phyloP scores from a whole-genome alignment of 768 basidiomycete genomes.

The Amanita exitialis region DNA sequence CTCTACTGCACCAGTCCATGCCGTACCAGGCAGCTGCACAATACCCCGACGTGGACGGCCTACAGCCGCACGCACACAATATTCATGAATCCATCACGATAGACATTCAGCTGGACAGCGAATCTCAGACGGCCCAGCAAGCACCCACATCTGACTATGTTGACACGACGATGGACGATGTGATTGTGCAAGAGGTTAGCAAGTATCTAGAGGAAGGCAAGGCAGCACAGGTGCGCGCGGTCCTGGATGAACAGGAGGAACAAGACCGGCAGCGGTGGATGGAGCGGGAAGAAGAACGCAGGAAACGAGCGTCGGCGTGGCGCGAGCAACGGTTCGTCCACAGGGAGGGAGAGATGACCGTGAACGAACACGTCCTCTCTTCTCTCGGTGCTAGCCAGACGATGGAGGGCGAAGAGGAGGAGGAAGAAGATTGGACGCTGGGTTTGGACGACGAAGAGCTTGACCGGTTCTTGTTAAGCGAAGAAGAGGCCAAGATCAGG shows the following conservation, averaged over 20 bases:
- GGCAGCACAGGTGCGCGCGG: constrained; percentile 46
- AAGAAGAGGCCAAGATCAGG: constrained; percentile 77
- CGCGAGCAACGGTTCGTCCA: neutral
- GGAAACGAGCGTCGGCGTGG: constrained; percentile 1
- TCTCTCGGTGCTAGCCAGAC: neutral
- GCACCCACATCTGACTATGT: constrained; percentile 16
- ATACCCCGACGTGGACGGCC: neutral
- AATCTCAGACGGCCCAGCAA: neutral
- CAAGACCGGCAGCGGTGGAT: constrained; percentile 46
- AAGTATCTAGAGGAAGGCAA: constrained; percentile 53
- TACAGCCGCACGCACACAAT: neutral
- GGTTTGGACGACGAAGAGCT: constrained; percentile 91
- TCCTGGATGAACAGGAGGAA: constrained; percentile 40
- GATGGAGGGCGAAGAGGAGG: neutral
- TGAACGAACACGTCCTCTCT: neutral
- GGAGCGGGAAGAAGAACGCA: constrained; percentile 4
- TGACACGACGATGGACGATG: constrained; percentile 53
- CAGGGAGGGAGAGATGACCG: neutral
- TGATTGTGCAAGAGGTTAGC: constrained; percentile 61
- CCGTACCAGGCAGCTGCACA: constrained; percentile 2
- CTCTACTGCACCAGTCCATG: constrained; percentile 26
- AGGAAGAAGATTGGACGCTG: constrained; percentile 43
- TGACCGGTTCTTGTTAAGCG: constrained; percentile 65
- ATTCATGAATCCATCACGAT: neutral
- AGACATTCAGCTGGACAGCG: neutral